Percentiles rank a stretch among this genome's conserved stretches.
Conservation (phyloP, 176 grass and related monocot genomes). For the Oryza meyeriana region DNA sequence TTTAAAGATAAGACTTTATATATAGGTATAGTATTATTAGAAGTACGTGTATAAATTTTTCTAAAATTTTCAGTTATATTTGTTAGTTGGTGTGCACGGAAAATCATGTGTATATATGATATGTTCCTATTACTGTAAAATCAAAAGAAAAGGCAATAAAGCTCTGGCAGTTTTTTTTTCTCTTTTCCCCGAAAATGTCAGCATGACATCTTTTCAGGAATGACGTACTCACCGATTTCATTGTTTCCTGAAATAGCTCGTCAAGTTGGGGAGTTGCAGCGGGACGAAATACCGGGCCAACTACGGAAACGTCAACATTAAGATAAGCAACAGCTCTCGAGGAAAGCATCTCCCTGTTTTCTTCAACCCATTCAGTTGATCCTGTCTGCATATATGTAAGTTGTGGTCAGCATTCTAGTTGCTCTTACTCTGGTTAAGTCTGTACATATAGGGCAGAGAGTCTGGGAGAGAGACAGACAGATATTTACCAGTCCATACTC, state of each 20-base stretch:
- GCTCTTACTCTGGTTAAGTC: background rate
- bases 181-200: background rate
- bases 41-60: no score
- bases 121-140: no score
- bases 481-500: conserved; percentile 66
- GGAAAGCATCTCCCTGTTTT: conserved; percentile 72
- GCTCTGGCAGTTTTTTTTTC: background rate
- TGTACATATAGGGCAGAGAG: background rate
- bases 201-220: background rate
- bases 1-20: no score
- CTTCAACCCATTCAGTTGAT: conserved; percentile 98
- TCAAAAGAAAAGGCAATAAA: background rate
- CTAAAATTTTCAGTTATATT: no score
- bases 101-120: no score
- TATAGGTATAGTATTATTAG: no score
- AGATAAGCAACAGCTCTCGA: conserved; percentile 77
- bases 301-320: conserved; percentile 64
- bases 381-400: conserved; percentile 59
- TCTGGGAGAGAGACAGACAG: background rate
- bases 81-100: no score
- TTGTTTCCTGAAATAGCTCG: conserved; percentile 62
- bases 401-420: background rate
- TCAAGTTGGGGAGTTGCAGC: conserved; percentile 80
- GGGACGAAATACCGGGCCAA: conserved; percentile 50
- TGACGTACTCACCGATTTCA: conserved; percentile 48